Base-by-base conservation (phyloP, 2,329 filamentous ascomycete genomes). In the Fusarium cicatricum region DNA sequence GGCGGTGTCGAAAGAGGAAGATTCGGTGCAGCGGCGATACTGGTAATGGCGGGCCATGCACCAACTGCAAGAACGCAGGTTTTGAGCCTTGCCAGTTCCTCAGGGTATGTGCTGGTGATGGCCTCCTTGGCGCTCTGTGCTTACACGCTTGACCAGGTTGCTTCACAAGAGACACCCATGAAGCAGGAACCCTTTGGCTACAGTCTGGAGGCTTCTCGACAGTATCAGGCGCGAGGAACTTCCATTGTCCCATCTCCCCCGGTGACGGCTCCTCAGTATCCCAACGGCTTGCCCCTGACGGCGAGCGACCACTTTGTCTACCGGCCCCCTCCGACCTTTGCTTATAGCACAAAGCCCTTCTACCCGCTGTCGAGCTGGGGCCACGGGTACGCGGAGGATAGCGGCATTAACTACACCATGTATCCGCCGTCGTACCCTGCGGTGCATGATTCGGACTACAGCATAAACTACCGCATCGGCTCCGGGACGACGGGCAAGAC, bases 11-110 rank as follows among this genome's bases (percentile, higher is more conserved):
- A 57, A 93, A 94, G 77, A 86, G 94, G 55, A 98, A 98, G 80
- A 98, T 98, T 68, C 89, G 91, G 66, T 98, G 94, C 78, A 96
- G 90, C 69, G 94, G 94, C 37, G 92, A 97, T 71, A 81, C 83
- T 29, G 90, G 90, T 28, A 85, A 89, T 68, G 90, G 89, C n/a
- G 77, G 80, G 33, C 87, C 88, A n/a, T 98, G 94, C 75, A 80
- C 83, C 11, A 96, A 93, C 73, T 98, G 94, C 79, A 89, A 86
- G 68, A 86, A 81, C 58, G 89, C 93, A 46, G 89, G 90, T 11
- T 78, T 83, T 21, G 84, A 88, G 17, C 78, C 82, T 6, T 97
- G 94, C 72, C 85, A 88, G 52, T 97, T 96, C 70, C 79, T 96
- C 60, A 84, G 94, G 75, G 94, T 96, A 81, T 71, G 75, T 68